Evolutionary conservation across 352 stramenopile species (phyloP).

Genomic region (Elongisporangium prolatum): DNA sequence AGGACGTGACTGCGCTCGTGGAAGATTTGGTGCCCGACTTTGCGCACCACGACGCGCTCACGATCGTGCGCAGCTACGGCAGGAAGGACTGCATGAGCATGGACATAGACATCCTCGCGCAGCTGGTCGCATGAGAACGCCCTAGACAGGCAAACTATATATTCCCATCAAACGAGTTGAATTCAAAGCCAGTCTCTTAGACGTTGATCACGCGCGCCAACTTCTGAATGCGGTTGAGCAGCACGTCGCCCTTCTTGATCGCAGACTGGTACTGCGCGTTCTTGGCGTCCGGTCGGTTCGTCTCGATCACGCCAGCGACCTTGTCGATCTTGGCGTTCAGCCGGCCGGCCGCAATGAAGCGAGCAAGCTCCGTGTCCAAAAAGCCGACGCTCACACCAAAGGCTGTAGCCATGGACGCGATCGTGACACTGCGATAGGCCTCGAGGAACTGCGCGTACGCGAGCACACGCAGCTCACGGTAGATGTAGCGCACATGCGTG

Average conservation of each 20-base stretch:
- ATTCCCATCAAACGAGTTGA: background rate
- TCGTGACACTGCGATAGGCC: conserved; percentile 95
- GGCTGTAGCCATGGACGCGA: conserved; percentile 94
- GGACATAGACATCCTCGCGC: conserved; percentile 31
- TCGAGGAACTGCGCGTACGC: conserved; percentile 98
- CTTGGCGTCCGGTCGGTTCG: conserved; percentile 97
- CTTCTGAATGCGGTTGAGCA: conserved; percentile 99
- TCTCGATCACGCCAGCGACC: conserved; percentile 97
- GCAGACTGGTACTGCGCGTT: conserved; percentile 98
- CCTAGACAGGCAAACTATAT: background rate
- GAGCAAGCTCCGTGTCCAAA: conserved; percentile 95
- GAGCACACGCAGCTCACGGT: conserved; percentile 96
- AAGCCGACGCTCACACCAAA: conserved; percentile 96
- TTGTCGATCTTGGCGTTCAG: conserved; percentile 99
- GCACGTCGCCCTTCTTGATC: conserved; percentile 98
- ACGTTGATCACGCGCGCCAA: conserved; percentile 96
- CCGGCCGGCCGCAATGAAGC: conserved; percentile 96
- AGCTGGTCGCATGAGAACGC: conserved; percentile 34
- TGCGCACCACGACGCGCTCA: conserved; percentile 57
- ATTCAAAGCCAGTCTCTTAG: conserved; percentile 23
- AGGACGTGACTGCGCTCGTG: conserved; percentile 48
- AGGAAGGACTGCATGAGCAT: conserved; percentile 62
- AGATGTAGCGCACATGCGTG: conserved; percentile 89
- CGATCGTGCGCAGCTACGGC: conserved; percentile 61
- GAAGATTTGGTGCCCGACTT: conserved; percentile 39